phyloP scores from a whole-genome alignment of 768 basidiomycete genomes.

The Gymnopilus dilepis region DNA sequence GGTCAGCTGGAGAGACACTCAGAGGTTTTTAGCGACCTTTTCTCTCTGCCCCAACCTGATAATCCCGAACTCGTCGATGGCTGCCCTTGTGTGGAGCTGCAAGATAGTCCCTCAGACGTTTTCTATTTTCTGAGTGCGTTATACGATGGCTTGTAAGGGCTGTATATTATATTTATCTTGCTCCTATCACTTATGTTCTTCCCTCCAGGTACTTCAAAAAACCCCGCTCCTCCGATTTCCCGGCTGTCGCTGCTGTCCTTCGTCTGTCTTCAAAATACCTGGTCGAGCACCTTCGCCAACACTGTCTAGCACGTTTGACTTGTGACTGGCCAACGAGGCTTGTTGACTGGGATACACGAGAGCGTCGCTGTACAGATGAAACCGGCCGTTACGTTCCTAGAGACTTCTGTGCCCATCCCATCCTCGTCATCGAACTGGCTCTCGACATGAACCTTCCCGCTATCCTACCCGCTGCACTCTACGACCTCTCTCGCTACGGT shows the following conservation, averaged over 20 bases:
- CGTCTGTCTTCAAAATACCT: conserved; percentile 80
- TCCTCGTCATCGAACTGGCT: conserved; percentile 73
- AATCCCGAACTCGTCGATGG: conserved; percentile 59
- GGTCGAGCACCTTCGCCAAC: conserved; percentile 66
- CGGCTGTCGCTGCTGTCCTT: conserved; percentile 64
- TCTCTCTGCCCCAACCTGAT: conserved; percentile 65
- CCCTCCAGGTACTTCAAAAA: conserved; percentile 58
- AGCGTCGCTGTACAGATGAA: conserved; percentile 55
- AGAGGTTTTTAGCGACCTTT: conserved; percentile 73
- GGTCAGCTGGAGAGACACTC: conserved; percentile 79
- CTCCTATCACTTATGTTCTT: neutral
- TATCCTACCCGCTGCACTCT: conserved; percentile 73
- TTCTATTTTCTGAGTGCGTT: conserved; percentile 69
- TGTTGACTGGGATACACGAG: conserved; percentile 70
- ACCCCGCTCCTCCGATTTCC: conserved; percentile 58
- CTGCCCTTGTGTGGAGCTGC: conserved; percentile 61
- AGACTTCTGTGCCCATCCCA: conserved; percentile 65
- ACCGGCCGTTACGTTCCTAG: conserved; percentile 63
- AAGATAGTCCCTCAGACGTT: conserved; percentile 71
- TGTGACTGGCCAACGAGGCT: conserved; percentile 74
- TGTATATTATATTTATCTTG: neutral
- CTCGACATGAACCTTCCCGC: conserved; percentile 61
- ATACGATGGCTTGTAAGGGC: conserved; percentile 76
- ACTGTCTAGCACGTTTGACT: conserved; percentile 62
- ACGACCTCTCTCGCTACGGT: conserved; percentile 75